Base-by-base conservation (phyloP, 495 filamentous ascomycete genomes). In the Astrocystis sublimbata region DNA sequence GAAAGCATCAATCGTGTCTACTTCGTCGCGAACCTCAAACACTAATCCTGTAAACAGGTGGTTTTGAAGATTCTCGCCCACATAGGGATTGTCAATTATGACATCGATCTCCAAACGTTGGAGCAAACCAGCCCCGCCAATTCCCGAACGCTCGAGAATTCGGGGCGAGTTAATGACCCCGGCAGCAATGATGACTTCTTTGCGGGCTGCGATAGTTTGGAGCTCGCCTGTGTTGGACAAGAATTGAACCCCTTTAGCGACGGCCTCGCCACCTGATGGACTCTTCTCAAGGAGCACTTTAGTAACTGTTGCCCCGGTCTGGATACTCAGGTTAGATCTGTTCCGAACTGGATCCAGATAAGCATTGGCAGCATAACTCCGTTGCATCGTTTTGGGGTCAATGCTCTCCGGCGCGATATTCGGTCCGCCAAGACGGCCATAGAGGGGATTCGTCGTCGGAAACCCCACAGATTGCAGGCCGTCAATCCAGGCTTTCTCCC, bases 81-180 rank as follows among this genome's bases (percentile, higher is more conserved):
- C 75, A 9, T 68, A 68, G 24, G 73, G 75, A 0, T 65, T 45
- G 50, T 76, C 60, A 8, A 67, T 51, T 19, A 67, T 26, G 12
- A 59, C 43, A 1, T 57, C 36, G 24, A 78, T 72, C 19, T 54
- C 62, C 41, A 71, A 71, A 41, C 67, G 46, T 0, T 60, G n/a
- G 0, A 79, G 64, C 23, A 71, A 36, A 6, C 61, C 54, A 4
- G 31, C 43, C 0, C 74, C 65, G 1, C 81, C 79, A 28, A 84
- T 66, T 19, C 80, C 81, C 13, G 75, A 79, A 12, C 81, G 73
- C 73, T 80, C 78, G 23, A 84, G 73, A 2, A 84, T 69, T 65
- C 79, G 77, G 9, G 80, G 80, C 3, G 79, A 74, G 46, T 79
- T 75, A 36, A 81, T 76, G 15, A 78, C 70, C 26, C 80, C 81